Evolutionary conservation across 768 basidiomycete genomes (phyloP).

Genomic region (Phaffia tasmanica): DNA sequence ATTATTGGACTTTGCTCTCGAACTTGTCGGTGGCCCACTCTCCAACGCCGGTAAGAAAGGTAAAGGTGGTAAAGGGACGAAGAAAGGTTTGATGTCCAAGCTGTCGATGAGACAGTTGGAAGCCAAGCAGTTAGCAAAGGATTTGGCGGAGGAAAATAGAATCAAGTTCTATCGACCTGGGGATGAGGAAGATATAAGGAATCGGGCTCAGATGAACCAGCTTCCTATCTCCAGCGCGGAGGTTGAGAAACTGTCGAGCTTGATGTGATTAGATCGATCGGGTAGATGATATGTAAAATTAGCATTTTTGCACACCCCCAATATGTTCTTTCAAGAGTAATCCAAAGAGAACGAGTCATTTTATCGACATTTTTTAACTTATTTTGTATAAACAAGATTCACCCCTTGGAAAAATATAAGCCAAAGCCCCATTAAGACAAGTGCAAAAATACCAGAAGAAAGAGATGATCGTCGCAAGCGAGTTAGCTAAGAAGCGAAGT

Average conservation of each 20-base stretch:
- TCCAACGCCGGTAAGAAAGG: conserved; percentile 3
- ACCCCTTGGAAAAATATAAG: not conserved
- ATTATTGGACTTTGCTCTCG: conserved; percentile 14
- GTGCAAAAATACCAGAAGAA: not conserved
- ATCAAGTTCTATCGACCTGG: conserved; percentile 11
- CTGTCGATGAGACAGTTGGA: conserved; percentile 5
- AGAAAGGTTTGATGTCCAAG: not conserved
- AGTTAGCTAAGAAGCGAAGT: not conserved
- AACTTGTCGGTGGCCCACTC: conserved; percentile 7
- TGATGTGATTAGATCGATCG: no score
- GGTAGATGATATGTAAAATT: no score
- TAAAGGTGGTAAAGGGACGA: not conserved
- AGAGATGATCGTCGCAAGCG: not conserved
- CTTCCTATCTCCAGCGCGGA: no score
- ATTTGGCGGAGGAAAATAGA: not conserved
- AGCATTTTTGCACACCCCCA: no score
- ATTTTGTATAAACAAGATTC: no score
- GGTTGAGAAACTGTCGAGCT: no score
- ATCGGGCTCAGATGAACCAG: no score
- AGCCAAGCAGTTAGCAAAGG: not conserved
- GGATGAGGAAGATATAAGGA: conserved; percentile 12
- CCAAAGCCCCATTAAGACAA: not conserved
- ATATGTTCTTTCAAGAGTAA: no score
- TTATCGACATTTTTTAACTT: no score
- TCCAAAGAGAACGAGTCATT: no score